Percentiles rank a stretch among this genome's conserved stretches.
phyloP scores from a whole-genome alignment of 1,284 basidiomycete genomes.

The Ustilago loliicola region DNA sequence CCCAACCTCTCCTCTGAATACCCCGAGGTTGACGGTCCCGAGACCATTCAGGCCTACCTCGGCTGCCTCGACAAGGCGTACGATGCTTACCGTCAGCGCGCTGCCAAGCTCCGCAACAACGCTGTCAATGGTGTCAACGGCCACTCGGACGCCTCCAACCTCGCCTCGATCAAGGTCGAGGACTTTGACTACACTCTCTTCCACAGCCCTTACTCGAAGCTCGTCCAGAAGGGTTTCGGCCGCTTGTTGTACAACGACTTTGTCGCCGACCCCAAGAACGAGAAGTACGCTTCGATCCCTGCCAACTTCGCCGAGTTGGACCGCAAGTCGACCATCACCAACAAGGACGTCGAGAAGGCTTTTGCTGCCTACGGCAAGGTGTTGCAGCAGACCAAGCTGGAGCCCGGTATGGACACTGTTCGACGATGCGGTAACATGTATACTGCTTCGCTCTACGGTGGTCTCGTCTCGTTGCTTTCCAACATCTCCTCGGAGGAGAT shows the following conservation, averaged over 20 bases:
- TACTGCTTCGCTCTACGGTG: slow-evolving; percentile 95
- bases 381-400: slow-evolving; percentile 57
- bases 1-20: slow-evolving; percentile 77
- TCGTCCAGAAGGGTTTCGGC: slow-evolving; percentile 97
- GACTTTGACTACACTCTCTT: slow-evolving; percentile 90
- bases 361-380: slow-evolving; percentile 64
- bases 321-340: slow-evolving; percentile 76
- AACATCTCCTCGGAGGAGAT: slow-evolving; percentile 60
- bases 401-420: slow-evolving; percentile 68
- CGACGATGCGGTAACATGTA: slow-evolving; percentile 89
- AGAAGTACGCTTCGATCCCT: slow-evolving; percentile 80
- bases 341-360: slow-evolving; percentile 93
- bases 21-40: slow-evolving; percentile 96
- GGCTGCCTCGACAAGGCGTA: slow-evolving; percentile 93
- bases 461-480: slow-evolving; percentile 77
- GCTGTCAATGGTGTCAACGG: slow-evolving; percentile 49
- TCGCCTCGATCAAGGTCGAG: slow-evolving; percentile 76
- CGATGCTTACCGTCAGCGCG: slow-evolving; percentile 86
- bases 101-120: slow-evolving; percentile 73
- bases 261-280: slow-evolving; percentile 80
- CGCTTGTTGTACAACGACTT: slow-evolving; percentile 94
- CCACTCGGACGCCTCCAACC: slow-evolving; percentile 49
- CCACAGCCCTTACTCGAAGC: slow-evolving; percentile 91
- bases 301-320: slow-evolving; percentile 77
- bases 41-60: slow-evolving; percentile 95